Percentiles rank a stretch among this genome's conserved stretches.
phyloP scores from a whole-genome alignment of 2,329 filamentous ascomycete species.

The Mycosphaerella sp. region DNA sequence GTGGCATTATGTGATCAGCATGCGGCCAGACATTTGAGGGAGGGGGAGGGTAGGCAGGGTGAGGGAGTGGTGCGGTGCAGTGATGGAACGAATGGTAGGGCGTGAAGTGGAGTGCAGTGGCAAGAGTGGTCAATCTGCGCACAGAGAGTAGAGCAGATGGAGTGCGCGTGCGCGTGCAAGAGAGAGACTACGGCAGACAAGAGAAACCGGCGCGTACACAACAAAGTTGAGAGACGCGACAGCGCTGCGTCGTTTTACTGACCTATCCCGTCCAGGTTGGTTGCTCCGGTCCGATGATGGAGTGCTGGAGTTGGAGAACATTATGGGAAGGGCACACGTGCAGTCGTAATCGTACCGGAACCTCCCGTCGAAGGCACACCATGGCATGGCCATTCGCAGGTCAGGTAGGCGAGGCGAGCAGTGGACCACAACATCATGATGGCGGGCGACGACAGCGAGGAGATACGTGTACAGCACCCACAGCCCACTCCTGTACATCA shows the following conservation, averaged over 20 bases:
- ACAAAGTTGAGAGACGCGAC: background rate
- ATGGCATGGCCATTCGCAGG: too few relatives aligned
- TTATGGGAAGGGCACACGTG: too few relatives aligned
- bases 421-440: too few relatives aligned
- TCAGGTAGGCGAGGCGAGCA: too few relatives aligned
- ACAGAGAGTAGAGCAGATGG: background rate
- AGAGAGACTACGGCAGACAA: background rate
- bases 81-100: background rate
- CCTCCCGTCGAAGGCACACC: too few relatives aligned
- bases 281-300: background rate
- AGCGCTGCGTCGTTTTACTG: background rate
- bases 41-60: background rate
- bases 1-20: constrained; percentile 6
- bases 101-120: background rate
- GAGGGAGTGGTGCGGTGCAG: background rate
- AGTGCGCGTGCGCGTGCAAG: background rate
- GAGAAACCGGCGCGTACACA: background rate
- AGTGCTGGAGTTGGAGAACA: background rate
- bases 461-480: too few relatives aligned
- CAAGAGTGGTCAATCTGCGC: background rate
- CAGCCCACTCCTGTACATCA: background rate
- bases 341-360: too few relatives aligned
- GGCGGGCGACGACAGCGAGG: too few relatives aligned
- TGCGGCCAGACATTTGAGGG: background rate
- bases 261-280: background rate